phyloP scores from a whole-genome alignment of 2,329 filamentous ascomycete species.

The Cladosporium velox region DNA sequence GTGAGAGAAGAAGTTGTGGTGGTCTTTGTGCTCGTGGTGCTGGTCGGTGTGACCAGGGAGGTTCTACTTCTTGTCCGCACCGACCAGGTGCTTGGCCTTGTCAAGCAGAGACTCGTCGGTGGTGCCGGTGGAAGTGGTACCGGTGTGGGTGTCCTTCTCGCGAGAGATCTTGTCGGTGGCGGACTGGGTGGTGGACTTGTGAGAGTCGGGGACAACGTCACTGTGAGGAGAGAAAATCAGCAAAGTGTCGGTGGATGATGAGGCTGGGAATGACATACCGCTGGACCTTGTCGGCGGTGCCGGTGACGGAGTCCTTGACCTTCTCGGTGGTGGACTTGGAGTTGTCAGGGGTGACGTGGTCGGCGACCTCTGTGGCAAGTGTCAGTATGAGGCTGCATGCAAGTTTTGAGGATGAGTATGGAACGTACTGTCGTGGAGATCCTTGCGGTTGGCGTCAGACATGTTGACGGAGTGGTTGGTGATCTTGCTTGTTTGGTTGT shows the following conservation, averaged over 20 bases:
- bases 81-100: conserved; percentile 52
- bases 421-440: conserved; percentile 53
- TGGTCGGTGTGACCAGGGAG: not conserved
- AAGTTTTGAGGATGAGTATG: conserved; percentile 4
- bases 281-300: conserved; percentile 56
- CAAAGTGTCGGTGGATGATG: conserved; percentile 28
- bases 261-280: conserved; percentile 42
- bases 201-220: conserved; percentile 53
- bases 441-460: conserved; percentile 65
- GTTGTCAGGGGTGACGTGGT: conserved; percentile 60
- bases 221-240: conserved; percentile 29
- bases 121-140: not conserved
- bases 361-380: conserved; percentile 51
- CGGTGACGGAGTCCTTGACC: conserved; percentile 58
- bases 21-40: conserved; percentile 16
- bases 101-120: conserved; percentile 44
- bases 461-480: conserved; percentile 47
- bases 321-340: conserved; percentile 63
- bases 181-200: conserved; percentile 59
- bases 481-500: conserved; percentile 28
- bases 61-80: conserved; percentile 45
- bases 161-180: conserved; percentile 53
- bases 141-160: conserved; percentile 42
- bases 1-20: conserved; percentile 9
- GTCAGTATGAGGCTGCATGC: conserved; percentile 27